Percentiles rank a stretch among this genome's conserved stretches.
These are phyloP conservation scores for Artemisia tridentata DNA, from an alignment of 129 eudicot species.

Conservation along the genomic window DNA sequence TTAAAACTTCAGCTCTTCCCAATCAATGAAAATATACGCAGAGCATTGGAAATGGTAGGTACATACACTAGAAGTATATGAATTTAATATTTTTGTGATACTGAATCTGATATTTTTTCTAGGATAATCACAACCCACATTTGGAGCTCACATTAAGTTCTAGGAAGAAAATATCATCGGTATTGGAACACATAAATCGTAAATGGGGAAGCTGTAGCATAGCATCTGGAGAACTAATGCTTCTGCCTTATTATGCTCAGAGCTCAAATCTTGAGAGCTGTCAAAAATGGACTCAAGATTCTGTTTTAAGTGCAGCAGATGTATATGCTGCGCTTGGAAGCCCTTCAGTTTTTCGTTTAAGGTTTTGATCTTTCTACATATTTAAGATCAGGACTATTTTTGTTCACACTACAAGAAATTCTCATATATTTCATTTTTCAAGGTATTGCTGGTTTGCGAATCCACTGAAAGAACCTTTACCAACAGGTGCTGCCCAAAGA, in stretches of 20 bases:
- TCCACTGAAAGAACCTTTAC: slow-evolving; percentile 30
- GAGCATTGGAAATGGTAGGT: slow-evolving; percentile 75
- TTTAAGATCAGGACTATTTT: slow-evolving; percentile 15
- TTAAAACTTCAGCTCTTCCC: slow-evolving; percentile 94
- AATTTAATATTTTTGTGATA: background rate
- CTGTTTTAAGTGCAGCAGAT: slow-evolving; percentile 75
- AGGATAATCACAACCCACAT: slow-evolving; percentile 44
- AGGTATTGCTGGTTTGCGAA: slow-evolving; percentile 79
- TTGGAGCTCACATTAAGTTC: slow-evolving; percentile 70
- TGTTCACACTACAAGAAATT: slow-evolving; percentile 8
- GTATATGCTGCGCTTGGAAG: slow-evolving; percentile 66
- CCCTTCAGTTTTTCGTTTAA: slow-evolving; percentile 77
- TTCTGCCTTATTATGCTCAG: slow-evolving; percentile 56
- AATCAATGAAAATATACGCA: slow-evolving; percentile 69
- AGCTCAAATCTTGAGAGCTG: slow-evolving; percentile 36
- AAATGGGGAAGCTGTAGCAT: slow-evolving; percentile 83
- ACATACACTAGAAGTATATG: background rate
- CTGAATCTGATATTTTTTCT: slow-evolving; percentile 10
- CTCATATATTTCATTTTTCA: slow-evolving; percentile 19
- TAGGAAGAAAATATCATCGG: slow-evolving; percentile 85
- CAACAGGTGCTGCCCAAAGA: slow-evolving; percentile 23
- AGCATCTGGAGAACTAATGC: slow-evolving; percentile 70
- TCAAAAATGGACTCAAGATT: slow-evolving; percentile 75
- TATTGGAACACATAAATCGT: slow-evolving; percentile 76
- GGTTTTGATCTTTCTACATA: slow-evolving; percentile 42